Evolutionary conservation across 2,329 filamentous ascomycete genomes (phyloP), one percentile per base, ranked within the genome.

Genomic region (Ceratocystis smalleyi): DNA sequence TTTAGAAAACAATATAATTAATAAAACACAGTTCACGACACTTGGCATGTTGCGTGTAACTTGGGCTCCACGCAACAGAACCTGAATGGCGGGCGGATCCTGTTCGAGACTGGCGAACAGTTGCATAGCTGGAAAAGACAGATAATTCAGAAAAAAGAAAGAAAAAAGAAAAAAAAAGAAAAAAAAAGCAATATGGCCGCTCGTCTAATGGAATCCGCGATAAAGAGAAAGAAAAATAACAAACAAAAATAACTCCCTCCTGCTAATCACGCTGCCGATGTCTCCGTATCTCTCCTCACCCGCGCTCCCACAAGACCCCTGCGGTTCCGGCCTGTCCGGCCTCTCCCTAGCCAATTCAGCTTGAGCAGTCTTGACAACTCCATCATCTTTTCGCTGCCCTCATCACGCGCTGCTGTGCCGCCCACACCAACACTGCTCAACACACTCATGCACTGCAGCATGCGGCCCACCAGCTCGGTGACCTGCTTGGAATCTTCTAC

Each of bases 401-500:
- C 84, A 68, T 95, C 89, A 8, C 82, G 82, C 0, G 80, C 83
- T 6, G 70, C 83, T 67, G 62, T 68, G 68, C 51, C 69, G 12
- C 64, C 67, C 3, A 71, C 72, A 24, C 78, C 86, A 12, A 95
- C 82, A 67, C 85, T 86, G 2, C 89, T 88, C 24, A 99, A 78
- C 6, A 99, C 91, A 72, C 87, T 92, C 74, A 97, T 87, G 74
- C 94, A 99, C 76, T 99, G 94, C 68, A 99, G 78, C 89, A 99
- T 95, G 61, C 92, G 81, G 0, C 91, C 94, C 0, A 96, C 91
- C 69, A 92, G 96, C 69, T 97, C 91, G 0, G 94, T 96, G 63
- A 97, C 84, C 71, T 94, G 84, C 72, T 89, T 82, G 60, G 84
- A 86, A 70, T 87, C 83, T 72, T 86, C 82, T 15, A 83, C 76